Evolutionary conservation across 768 basidiomycete genomes (phyloP).

Genomic region (Fistulinella prunicolor): DNA sequence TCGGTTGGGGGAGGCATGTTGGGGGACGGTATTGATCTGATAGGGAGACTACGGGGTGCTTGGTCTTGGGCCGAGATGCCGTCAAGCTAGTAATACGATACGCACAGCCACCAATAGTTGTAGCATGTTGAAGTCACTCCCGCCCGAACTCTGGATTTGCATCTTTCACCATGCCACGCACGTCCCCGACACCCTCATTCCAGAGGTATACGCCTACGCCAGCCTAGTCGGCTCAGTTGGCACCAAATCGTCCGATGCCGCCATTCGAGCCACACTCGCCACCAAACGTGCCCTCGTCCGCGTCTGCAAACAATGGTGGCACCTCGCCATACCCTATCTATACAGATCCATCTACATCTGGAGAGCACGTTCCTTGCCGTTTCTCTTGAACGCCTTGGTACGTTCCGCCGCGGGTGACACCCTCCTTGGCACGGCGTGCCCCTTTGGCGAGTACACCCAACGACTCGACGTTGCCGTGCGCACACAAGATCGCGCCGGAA

Average conservation of each 20-base stretch:
- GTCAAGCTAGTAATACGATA: too few species aligned
- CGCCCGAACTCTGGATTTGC: constrained; percentile 24
- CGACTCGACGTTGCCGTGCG: constrained; percentile 27
- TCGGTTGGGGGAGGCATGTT: constrained; percentile 42
- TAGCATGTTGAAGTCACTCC: too few species aligned
- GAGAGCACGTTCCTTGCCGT: constrained; percentile 14
- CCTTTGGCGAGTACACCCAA: constrained; percentile 22
- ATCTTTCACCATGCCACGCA: constrained; percentile 23
- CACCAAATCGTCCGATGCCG: constrained; percentile 1
- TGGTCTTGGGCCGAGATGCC: too few species aligned
- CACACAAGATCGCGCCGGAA: constrained; percentile 1
- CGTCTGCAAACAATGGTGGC: constrained; percentile 30
- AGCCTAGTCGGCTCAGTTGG: constrained; percentile 7
- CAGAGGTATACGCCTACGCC: constrained; percentile 23
- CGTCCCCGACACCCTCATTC: constrained; percentile 18
- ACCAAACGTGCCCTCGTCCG: constrained; percentile 28
- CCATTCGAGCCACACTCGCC: constrained; percentile 18
- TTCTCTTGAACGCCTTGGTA: constrained; percentile 15
- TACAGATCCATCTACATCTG: constrained; percentile 25
- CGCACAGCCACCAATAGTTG: too few species aligned
- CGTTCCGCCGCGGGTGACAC: constrained; percentile 10
- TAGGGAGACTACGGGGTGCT: too few species aligned
- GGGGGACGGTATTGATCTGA: neutral
- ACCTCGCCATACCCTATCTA: constrained; percentile 22
- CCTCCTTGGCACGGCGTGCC: constrained; percentile 6